These are phyloP conservation scores for Cytospora leucostoma DNA, from an alignment of 2,329 filamentous ascomycete species.

Conservation along the genomic window DNA sequence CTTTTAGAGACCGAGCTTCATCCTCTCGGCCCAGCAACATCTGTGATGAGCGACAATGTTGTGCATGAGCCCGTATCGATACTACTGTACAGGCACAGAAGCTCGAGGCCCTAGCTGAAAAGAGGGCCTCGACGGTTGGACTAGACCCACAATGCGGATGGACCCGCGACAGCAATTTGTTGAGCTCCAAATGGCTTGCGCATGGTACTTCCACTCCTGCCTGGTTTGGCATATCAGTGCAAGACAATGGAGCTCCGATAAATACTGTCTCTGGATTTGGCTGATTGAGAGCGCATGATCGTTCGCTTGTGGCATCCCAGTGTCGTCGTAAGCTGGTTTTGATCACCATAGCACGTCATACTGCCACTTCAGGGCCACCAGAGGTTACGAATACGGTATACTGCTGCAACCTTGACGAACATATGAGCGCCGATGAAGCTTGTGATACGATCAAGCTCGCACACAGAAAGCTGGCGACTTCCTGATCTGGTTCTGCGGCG, in stretches of 20 bases:
- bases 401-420: not conserved
- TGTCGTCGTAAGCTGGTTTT: not conserved
- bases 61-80: constrained; percentile 18
- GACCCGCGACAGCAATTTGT: constrained; percentile 20
- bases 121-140: constrained; percentile 11
- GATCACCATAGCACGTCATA: not conserved
- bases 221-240: constrained; percentile 4
- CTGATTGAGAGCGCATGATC: not conserved
- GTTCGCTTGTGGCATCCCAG: not conserved
- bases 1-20: constrained; percentile 11
- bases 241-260: constrained; percentile 7
- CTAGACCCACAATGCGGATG: constrained; percentile 23
- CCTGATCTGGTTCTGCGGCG: not conserved
- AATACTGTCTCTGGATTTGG: constrained; percentile 7
- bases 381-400: not conserved
- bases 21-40: constrained; percentile 13
- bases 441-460: not conserved
- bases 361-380: not conserved
- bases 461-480: not conserved
- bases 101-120: constrained; percentile 2
- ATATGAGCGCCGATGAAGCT: not conserved
- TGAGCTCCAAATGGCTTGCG: constrained; percentile 11
- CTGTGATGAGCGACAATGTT: constrained; percentile 20
- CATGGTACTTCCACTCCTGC: not conserved
- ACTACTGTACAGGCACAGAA: not conserved